phyloP scores from a whole-genome alignment of 78 protist genomes.

The Polysphondylium violaceum region DNA sequence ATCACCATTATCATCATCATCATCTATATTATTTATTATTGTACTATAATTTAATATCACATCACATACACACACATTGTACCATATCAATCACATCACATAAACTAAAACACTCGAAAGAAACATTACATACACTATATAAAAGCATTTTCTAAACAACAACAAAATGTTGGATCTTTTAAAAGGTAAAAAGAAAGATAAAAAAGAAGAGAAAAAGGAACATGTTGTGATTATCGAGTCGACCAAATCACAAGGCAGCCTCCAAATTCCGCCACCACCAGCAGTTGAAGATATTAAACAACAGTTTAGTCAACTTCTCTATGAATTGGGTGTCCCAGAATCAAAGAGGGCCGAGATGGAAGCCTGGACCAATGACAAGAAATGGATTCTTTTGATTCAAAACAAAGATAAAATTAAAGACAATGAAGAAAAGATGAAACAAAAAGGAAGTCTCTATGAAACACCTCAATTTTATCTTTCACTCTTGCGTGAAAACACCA shows the following conservation, averaged over 20 bases:
- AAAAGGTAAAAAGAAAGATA: slow-evolving; percentile 68
- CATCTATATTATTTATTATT: too few relatives aligned
- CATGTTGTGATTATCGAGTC: slow-evolving; percentile 1
- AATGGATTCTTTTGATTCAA: slow-evolving; percentile 45
- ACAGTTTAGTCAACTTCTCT: slow-evolving; percentile 30
- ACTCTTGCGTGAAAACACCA: slow-evolving; percentile 52
- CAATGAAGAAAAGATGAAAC: slow-evolving; percentile 56
- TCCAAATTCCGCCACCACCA: not conserved
- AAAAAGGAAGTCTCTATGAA: slow-evolving; percentile 69
- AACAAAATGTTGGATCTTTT: slow-evolving; percentile 24
- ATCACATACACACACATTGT: too few relatives aligned
- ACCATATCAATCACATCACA: too few relatives aligned
- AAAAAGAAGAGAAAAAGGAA: not conserved
- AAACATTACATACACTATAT: too few relatives aligned
- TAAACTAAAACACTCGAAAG: too few relatives aligned
- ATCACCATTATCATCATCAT: too few relatives aligned
- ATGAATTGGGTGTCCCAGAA: slow-evolving; percentile 76
- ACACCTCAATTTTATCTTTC: slow-evolving; percentile 69
- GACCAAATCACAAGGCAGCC: not conserved
- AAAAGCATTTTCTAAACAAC: too few relatives aligned
- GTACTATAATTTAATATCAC: too few relatives aligned
- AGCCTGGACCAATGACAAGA: slow-evolving; percentile 55
- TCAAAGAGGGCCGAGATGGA: slow-evolving; percentile 50
- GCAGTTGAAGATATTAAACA: slow-evolving; percentile 33
- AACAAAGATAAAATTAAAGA: slow-evolving; percentile 72